phyloP scores from a whole-genome alignment of 164 flowering plant species.

The Taxillus chinensis region DNA sequence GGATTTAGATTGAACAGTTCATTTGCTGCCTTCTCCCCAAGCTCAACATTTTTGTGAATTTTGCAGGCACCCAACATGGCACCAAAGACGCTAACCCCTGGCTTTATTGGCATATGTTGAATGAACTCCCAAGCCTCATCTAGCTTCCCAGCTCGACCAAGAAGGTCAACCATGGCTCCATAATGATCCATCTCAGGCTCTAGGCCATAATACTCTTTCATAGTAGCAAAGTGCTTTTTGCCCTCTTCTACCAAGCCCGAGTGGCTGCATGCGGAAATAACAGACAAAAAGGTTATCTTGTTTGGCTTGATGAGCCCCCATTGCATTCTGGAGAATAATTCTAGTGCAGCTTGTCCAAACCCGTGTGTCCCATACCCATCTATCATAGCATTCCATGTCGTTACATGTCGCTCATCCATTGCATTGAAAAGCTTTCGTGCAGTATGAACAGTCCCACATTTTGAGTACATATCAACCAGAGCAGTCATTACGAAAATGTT shows the following conservation, averaged over 20 bases:
- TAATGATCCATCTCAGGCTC: constrained; percentile 77
- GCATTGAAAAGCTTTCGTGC: constrained; percentile 70
- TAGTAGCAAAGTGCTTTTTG: constrained; percentile 32
- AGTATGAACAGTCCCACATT: constrained; percentile 67
- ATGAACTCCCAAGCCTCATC: constrained; percentile 80
- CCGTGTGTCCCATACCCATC: constrained; percentile 95
- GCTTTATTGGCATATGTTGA: constrained; percentile 59
- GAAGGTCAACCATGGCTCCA: constrained; percentile 84
- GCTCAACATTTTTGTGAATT: constrained; percentile 71
- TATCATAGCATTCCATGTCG: constrained; percentile 92
- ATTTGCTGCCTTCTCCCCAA: constrained; percentile 70
- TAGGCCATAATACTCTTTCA: constrained; percentile 52
- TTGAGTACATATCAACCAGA: constrained; percentile 91
- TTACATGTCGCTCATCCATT: constrained; percentile 65
- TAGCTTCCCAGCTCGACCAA: constrained; percentile 75
- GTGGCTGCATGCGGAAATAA: constrained; percentile 85
- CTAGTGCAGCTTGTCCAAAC: constrained; percentile 45
- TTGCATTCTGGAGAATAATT: constrained; percentile 57
- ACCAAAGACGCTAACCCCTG: constrained; percentile 66
- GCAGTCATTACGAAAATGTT: constrained; percentile 71
- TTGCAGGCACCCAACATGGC: constrained; percentile 95
- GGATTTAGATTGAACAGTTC: constrained; percentile 62
- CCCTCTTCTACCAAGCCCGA: constrained; percentile 79
- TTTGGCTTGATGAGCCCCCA: constrained; percentile 43
- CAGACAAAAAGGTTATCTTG: constrained; percentile 57